Base-by-base conservation (phyloP, 2,329 filamentous ascomycete genomes). In the Ascochyta lentis region DNA sequence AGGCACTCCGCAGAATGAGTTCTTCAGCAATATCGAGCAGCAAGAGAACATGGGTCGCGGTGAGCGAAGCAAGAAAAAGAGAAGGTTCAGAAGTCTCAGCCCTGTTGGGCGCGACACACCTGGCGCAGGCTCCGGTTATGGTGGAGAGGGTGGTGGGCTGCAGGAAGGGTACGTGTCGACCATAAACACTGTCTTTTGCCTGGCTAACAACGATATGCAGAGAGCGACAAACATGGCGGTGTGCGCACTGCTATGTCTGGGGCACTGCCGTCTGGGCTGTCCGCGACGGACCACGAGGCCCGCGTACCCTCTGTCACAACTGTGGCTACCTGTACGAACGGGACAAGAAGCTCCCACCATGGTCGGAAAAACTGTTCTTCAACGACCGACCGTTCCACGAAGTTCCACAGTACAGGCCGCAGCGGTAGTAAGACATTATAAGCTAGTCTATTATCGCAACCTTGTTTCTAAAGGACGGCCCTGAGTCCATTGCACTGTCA, bases 181-280 rank as follows among this genome's bases (percentile, higher is more conserved):
- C 13, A n/a, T 29, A 6, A 19, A 16, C 54, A 60, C 63, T 37
- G 10, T 33, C 35, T 23, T 9, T 8, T 16, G 22, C 19, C 24
- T 37, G 6, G 33, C 61, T 73, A 60, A 70, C 54, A 38, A 22
- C 5, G 22, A 24, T 51, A 15, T 56, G 6, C 24, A 84, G 84
- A 68, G 95, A 98, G 80, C 84, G 93, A 65, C 81, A 85, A 61
- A 87, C 83, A 39, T 99, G 95, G 95, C 86, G 91, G 59, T 99
- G 95, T 77, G 81, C 82, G 40, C 94, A 98, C 76, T 99, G 95
- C 75, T 83, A 84, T 57, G 87, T 97, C 31, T 94, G 90, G 87
- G 95, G 94, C 15, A 89, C 89, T 44, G 90, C 92, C 26, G 92
- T 97, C 8, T 99, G 95, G 95, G 93, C 91, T 44, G 94, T 98